phyloP scores from a whole-genome alignment of 164 flowering plant genomes.

The Vitis labrusca region DNA sequence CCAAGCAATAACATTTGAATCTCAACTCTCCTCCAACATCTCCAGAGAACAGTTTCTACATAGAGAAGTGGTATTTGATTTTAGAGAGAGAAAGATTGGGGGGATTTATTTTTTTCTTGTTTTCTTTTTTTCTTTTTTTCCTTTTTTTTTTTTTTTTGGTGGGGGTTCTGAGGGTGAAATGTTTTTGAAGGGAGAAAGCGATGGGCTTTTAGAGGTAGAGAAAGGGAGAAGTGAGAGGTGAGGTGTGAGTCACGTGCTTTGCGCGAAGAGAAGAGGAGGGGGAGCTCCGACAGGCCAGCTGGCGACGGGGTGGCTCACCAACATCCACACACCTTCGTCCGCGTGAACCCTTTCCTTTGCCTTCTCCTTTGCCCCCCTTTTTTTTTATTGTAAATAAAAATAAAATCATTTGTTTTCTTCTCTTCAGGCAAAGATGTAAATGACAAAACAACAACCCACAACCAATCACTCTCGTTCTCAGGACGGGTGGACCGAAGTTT shows the following conservation, averaged over 20 bases:
- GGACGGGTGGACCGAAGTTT: too few relatives aligned
- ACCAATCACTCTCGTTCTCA: too few relatives aligned
- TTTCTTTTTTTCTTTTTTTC: too few relatives aligned
- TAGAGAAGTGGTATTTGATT: neutral
- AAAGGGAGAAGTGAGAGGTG: slow-evolving; percentile 13
- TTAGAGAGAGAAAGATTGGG: slow-evolving; percentile 10
- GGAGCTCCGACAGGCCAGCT: slow-evolving; percentile 27
- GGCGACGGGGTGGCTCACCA: slow-evolving; percentile 56
- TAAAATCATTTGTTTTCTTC: too few relatives aligned
- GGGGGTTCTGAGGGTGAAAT: neutral
- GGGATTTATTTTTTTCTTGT: slow-evolving; percentile 10
- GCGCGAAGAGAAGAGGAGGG: slow-evolving; percentile 7
- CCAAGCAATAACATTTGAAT: slow-evolving; percentile 24
- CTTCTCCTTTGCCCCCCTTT: neutral
- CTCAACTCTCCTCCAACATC: slow-evolving; percentile 8
- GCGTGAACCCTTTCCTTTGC: slow-evolving; percentile 27
- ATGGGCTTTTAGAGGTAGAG: slow-evolving; percentile 19
- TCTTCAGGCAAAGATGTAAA: neutral
- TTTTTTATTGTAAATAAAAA: neutral
- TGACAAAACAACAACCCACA: neutral
- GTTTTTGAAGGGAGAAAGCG: slow-evolving; percentile 22
- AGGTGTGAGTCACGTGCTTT: slow-evolving; percentile 46
- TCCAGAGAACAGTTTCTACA: neutral
- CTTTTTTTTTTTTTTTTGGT: too few relatives aligned
- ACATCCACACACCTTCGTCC: slow-evolving; percentile 43